Base-by-base conservation (phyloP, 768 basidiomycete genomes). In the Galerina sulciceps region DNA sequence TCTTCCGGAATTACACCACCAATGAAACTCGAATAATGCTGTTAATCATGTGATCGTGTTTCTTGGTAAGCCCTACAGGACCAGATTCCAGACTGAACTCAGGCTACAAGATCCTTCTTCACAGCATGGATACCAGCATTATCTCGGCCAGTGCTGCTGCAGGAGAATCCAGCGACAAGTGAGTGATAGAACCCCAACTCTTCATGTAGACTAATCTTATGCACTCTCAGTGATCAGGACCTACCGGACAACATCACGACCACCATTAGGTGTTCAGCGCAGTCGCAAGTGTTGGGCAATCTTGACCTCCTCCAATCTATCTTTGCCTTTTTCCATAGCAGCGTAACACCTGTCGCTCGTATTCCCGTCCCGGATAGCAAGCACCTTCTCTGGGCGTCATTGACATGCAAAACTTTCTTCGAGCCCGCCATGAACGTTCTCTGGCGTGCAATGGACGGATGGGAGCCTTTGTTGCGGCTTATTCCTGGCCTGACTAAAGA, bases 401-500 rank as follows among this genome's bases (percentile, higher is more conserved):
- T 55, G 2, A n/a, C 17, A 5, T 55, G 42, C 17, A 45, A 45
- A 10, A 2, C 20, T 6, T 45, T 55, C 26, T 44, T 45, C 17
- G 18, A 55, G 17, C 53, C 53, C n/a, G 53, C 53, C 23, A 55
- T 55, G 53, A n/a, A 36, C 15, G 43, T 55, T 8, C 26, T 55
- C 23, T 55, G 53, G 53, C 23, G 10, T 6, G 34, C 11, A 1
- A 36, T 55, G 53, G 31, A 55, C 10, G 45, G 31, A 1, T 55
- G 53, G 53, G 22, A 15, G 10, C 41, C 43, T 2, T 46, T 55
- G 11, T 5, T 55, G 3, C 2, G 17, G n/a, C 14, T 55, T 14
- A 43, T 55, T 10, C 26, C 41, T 0, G 22, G 1, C 4, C n/a
- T 55, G 15, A 10, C 23, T 13, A 4, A 35, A 10, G 31, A 36